Evolutionary conservation across 2,329 filamentous ascomycete genomes (phyloP).

Genomic region (Colletotrichum cereale): DNA sequence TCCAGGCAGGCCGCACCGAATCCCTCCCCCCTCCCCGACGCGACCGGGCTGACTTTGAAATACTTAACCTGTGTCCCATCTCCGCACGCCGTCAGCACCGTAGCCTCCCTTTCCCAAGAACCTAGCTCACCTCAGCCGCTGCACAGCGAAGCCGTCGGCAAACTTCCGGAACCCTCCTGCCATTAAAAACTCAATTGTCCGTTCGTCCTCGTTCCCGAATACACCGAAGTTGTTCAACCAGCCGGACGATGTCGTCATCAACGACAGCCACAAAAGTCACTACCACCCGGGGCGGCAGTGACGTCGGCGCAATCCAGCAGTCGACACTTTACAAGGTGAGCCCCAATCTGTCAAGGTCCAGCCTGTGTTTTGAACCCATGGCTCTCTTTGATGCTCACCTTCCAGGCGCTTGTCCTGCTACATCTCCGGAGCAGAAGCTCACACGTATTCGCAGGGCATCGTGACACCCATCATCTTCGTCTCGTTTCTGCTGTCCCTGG

Average conservation of each 20-base stretch:
- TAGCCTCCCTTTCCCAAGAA: neutral
- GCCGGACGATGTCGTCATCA: conserved; percentile 40
- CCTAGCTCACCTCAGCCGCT: neutral
- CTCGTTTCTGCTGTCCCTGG: conserved; percentile 74
- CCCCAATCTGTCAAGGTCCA: neutral
- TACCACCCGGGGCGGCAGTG: conserved; percentile 28
- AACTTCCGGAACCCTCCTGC: neutral
- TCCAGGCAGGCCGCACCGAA: conserved; percentile 22
- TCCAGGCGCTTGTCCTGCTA: neutral
- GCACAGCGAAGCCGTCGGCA: neutral
- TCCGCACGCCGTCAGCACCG: conserved; percentile 19
- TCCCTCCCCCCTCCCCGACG: conserved; percentile 14
- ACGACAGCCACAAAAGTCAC: conserved; percentile 38
- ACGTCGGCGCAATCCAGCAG: conserved; percentile 34
- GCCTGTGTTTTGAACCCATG: neutral
- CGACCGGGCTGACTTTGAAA: conserved; percentile 6
- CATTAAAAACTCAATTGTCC: neutral
- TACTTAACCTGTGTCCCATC: conserved; percentile 23
- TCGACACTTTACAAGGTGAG: conserved; percentile 45
- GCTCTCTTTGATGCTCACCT: neutral
- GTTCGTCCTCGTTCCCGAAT: neutral
- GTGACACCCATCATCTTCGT: conserved; percentile 74
- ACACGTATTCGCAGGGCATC: conserved; percentile 54
- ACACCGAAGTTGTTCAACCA: neutral
- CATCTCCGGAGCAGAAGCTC: neutral